Percentiles rank a stretch among this genome's conserved stretches.
Evolutionary conservation across 2,329 filamentous ascomycete species (phyloP).

Genomic region (Neonectria magnoliae): DNA sequence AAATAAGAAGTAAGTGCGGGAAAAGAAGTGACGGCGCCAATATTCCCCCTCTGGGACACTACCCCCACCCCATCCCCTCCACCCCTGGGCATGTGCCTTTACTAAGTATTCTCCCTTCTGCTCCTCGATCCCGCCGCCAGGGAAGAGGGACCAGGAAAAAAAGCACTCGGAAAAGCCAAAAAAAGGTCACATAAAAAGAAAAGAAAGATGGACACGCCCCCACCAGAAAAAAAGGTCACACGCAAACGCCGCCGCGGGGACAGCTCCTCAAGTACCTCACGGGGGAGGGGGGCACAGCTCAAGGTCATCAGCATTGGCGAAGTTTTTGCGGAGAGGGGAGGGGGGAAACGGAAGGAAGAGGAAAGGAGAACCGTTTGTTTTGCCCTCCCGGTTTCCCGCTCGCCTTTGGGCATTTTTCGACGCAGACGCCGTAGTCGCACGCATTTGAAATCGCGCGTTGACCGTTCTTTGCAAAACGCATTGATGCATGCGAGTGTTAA

Average conservation of each 20-base stretch:
- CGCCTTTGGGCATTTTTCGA: slow-evolving; percentile 21
- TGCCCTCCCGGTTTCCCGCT: too few species aligned
- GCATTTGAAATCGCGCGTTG: slow-evolving; percentile 4
- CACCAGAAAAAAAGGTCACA: slow-evolving; percentile 20
- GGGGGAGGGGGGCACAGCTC: background rate
- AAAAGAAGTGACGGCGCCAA: background rate
- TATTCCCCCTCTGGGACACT: background rate
- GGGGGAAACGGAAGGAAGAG: too few species aligned
- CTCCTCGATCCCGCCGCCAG: slow-evolving; percentile 14
- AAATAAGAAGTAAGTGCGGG: background rate
- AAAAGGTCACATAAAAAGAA: background rate
- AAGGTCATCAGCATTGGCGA: slow-evolving; percentile 2
- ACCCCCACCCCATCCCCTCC: slow-evolving; percentile 1
- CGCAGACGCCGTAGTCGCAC: slow-evolving; percentile 39
- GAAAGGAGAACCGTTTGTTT: too few species aligned
- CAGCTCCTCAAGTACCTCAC: slow-evolving; percentile 1
- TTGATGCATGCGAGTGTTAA: background rate
- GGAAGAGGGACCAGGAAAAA: slow-evolving; percentile 1
- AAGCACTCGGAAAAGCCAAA: slow-evolving; percentile 8
- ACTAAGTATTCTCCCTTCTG: slow-evolving; percentile 12
- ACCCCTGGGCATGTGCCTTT: background rate
- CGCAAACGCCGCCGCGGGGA: slow-evolving; percentile 17
- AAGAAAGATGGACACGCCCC: slow-evolving; percentile 6
- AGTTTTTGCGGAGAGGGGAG: background rate
- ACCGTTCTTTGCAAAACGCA: slow-evolving; percentile 3